These are phyloP conservation scores for Cadophora luteo-olivacea DNA, from an alignment of 2,329 filamentous ascomycete species.

Conservation along the genomic window DNA sequence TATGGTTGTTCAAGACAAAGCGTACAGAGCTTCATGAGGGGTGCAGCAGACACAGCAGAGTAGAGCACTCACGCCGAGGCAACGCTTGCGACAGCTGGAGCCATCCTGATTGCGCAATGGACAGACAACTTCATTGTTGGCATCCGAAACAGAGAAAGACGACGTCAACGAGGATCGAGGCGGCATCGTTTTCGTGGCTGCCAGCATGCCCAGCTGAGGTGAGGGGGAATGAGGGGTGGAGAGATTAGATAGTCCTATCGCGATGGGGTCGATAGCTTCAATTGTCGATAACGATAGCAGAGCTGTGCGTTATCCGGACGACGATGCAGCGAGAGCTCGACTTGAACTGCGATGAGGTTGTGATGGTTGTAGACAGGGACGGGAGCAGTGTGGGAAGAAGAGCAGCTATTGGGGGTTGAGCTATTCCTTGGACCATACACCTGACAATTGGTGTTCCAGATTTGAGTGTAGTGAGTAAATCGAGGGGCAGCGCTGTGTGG, in stretches of 20 bases:
- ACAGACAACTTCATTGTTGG: constrained; percentile 96
- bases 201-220: constrained; percentile 55
- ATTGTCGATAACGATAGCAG: constrained; percentile 30
- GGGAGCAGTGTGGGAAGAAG: constrained; percentile 5
- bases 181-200: constrained; percentile 73
- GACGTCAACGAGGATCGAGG: constrained; percentile 85
- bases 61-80: constrained; percentile 85
- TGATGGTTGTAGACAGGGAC: constrained; percentile 7
- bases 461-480: constrained; percentile 1
- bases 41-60: constrained; percentile 41
- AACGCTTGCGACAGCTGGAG: constrained; percentile 96
- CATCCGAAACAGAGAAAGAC: constrained; percentile 90
- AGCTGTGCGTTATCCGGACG: constrained; percentile 20
- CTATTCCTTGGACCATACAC: constrained; percentile 17
- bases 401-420: constrained; percentile 14
- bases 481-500: constrained; percentile 9
- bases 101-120: constrained; percentile 95
- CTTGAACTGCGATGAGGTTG: background rate
- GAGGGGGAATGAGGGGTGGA: constrained; percentile 26
- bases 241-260: constrained; percentile 36
- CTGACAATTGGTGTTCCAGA: constrained; percentile 24
- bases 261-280: constrained; percentile 30
- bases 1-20: constrained; percentile 43
- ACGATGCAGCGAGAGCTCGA: background rate
- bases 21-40: constrained; percentile 38